phyloP scores from a whole-genome alignment of 2,329 filamentous ascomycete genomes.

The Sporothrix euskadiensis region DNA sequence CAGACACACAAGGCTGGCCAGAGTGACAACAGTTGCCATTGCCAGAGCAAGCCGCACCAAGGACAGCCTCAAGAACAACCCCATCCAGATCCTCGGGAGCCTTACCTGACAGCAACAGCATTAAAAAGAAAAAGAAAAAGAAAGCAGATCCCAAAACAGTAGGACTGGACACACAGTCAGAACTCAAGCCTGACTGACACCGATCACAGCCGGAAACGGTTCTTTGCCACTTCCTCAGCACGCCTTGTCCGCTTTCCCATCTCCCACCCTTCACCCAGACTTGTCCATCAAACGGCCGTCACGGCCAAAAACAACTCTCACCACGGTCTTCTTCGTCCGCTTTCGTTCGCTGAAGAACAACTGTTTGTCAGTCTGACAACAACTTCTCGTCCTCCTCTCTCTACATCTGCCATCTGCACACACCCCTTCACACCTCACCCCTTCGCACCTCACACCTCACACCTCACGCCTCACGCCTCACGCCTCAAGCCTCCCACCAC shows the following conservation, averaged over 20 bases:
- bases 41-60: neutral
- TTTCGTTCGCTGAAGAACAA: neutral
- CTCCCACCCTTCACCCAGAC: neutral
- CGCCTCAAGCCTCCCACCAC: no score
- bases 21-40: neutral
- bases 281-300: neutral
- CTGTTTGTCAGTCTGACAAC: neutral
- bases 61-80: neutral
- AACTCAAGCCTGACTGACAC: neutral
- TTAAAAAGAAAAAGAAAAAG: neutral
- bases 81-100: neutral
- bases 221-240: conserved; percentile 12
- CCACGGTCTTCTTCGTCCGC: neutral
- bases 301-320: neutral
- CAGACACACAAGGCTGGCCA: neutral
- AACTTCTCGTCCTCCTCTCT: neutral
- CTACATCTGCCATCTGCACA: neutral
- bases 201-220: conserved; percentile 25
- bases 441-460: no score
- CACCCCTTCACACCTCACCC: neutral
- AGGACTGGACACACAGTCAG: conserved; percentile 11
- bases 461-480: neutral
- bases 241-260: neutral
- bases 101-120: neutral
- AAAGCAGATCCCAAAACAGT: neutral